phyloP scores from a whole-genome alignment of 164 flowering plant species.

The Cinnamomum micranthum region DNA sequence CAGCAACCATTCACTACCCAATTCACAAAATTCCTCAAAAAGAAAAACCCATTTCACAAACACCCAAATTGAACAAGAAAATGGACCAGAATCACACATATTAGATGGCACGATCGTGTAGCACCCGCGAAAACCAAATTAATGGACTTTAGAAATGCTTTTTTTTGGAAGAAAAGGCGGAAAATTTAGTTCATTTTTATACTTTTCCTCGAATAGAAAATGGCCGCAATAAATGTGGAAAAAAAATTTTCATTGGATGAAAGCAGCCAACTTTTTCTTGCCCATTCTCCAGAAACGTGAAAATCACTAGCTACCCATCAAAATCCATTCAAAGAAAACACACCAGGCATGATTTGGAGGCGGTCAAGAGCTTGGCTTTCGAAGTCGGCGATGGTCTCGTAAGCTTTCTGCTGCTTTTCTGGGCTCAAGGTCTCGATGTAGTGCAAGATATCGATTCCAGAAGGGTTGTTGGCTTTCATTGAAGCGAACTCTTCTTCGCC shows the following conservation, averaged over 20 bases:
- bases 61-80: not conserved
- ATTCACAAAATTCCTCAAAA: not conserved
- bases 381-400: constrained; percentile 59
- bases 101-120: no score
- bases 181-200: no score
- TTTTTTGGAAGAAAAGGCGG: no score
- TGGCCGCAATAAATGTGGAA: no score
- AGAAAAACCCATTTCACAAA: not conserved
- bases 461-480: constrained; percentile 42
- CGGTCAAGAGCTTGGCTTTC: constrained; percentile 76
- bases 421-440: constrained; percentile 70
- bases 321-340: not conserved
- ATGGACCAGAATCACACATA: not conserved
- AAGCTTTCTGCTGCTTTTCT: constrained; percentile 60
- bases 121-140: no score
- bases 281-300: not conserved
- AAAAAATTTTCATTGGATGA: no score
- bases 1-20: no score
- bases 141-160: no score
- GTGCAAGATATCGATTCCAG: constrained; percentile 83
- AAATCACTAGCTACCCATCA: no score
- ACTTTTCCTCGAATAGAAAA: no score
- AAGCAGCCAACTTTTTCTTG: no score
- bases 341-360: constrained; percentile 93
- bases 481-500: constrained; percentile 63